Evolutionary conservation across 2,329 filamentous ascomycete genomes (phyloP), one percentile per base, ranked within the genome.

Genomic region (Myriangium duriaei): DNA sequence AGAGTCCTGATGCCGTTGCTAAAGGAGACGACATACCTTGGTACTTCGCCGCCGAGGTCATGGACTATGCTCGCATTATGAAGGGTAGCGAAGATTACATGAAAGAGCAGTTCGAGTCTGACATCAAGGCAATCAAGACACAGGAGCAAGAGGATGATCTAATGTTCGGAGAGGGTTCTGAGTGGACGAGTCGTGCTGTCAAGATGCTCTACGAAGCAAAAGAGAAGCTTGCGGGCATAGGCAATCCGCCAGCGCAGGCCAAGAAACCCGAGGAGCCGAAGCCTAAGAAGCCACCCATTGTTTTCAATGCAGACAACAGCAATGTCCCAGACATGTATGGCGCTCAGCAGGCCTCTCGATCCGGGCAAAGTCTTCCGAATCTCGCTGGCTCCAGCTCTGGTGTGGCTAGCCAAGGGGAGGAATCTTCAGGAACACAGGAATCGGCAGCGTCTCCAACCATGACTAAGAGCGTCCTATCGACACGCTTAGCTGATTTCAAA

Each of bases 31-130:
- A 87, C 51, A 75, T 96, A 24, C 91, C 91, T 0, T 98, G 91
- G 91, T 85, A 92, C 57, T 86, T 91, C 60, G 85, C 84, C 4
- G 86, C 85, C 7, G 92, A 94, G 51, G 86, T 94, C 24, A 72
- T 92, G 54, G 91, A 98, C 55, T 98, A 95, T 58, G 85, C 87
- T 11, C 76, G 87, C 28, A 80, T 96, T 39, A 94, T 98, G 83
- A 93, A 88, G 55, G 91, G 87, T 5, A 88, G 84, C 4, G 76
- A 81, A 50, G 77, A 81, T 21, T 98, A 98, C 55, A 88, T 98
- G 79, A 56, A 66, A 10, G 68, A 75, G 37, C 82, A 96, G 53
- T 88, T 79, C 49, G 76, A 92, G 45, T 64, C 73, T 26, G 88
- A 96, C 55, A 77, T 94, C 24, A 64, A 72, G 28, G 77, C 83